phyloP scores from a whole-genome alignment of 2,329 filamentous ascomycete genomes.

The Fusarium brachygibbosum region DNA sequence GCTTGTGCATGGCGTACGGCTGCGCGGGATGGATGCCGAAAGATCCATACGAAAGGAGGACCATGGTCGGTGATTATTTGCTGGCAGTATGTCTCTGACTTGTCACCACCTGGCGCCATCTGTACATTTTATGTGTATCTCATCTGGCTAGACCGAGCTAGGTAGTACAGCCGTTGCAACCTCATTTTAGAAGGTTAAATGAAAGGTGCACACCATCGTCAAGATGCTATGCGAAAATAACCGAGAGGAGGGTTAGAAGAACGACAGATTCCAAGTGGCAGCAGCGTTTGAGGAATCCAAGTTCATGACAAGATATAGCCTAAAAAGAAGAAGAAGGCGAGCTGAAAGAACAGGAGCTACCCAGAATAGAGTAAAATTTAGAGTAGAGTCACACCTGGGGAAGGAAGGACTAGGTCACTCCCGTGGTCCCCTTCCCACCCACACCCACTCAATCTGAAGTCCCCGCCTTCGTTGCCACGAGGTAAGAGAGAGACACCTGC shows the following conservation, averaged over 20 bases:
- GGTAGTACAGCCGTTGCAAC: constrained; percentile 11
- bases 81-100: constrained; percentile 1
- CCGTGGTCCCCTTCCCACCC: background rate
- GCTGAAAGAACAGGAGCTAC: constrained; percentile 13
- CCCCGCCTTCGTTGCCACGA: constrained; percentile 17
- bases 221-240: constrained; percentile 12
- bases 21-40: constrained; percentile 44
- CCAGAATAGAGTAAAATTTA: background rate
- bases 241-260: constrained; percentile 3
- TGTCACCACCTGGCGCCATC: constrained; percentile 3
- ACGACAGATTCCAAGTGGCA: background rate
- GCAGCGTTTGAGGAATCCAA: background rate
- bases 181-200: constrained; percentile 20
- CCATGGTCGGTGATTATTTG: constrained; percentile 22
- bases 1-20: constrained; percentile 28
- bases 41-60: constrained; percentile 13
- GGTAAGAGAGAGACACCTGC: constrained; percentile 28
- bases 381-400: background rate
- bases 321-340: constrained; percentile 9
- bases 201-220: constrained; percentile 12
- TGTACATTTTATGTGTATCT: background rate
- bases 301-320: constrained; percentile 10
- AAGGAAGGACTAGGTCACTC: background rate
- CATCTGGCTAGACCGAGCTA: constrained; percentile 11
- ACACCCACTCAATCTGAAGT: background rate